phyloP scores from a whole-genome alignment of 495 filamentous ascomycete genomes.

The Penicillium paradoxum region DNA sequence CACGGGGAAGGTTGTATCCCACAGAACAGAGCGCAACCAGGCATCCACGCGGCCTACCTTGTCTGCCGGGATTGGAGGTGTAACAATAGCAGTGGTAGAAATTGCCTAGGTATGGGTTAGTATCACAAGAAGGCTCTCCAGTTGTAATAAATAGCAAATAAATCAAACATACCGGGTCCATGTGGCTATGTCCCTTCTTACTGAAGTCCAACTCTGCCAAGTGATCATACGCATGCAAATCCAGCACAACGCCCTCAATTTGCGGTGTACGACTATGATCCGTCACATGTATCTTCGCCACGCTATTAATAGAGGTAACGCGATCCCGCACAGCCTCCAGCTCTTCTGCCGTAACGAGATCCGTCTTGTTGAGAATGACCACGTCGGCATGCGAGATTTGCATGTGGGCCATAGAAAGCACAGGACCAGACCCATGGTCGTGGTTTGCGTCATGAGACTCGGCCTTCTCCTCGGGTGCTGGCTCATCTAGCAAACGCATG shows the following conservation, averaged over 20 bases:
- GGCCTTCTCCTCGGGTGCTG: slow-evolving; percentile 51
- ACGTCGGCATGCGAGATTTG: slow-evolving; percentile 98
- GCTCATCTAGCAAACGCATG: slow-evolving; percentile 70
- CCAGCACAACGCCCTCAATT: slow-evolving; percentile 79
- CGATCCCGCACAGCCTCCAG: slow-evolving; percentile 60
- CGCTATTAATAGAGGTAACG: slow-evolving; percentile 78
- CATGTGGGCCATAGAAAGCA: slow-evolving; percentile 85
- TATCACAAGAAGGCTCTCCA: background rate
- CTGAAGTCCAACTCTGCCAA: slow-evolving; percentile 62
- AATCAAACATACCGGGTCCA: slow-evolving; percentile 65
- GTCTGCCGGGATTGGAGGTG: slow-evolving; percentile 49
- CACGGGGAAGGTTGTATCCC: slow-evolving; percentile 66
- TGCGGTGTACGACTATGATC: slow-evolving; percentile 71
- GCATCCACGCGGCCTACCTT: slow-evolving; percentile 61
- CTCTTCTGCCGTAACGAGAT: slow-evolving; percentile 69
- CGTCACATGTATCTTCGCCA: slow-evolving; percentile 80
- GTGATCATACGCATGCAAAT: slow-evolving; percentile 88
- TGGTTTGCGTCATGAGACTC: slow-evolving; percentile 42
- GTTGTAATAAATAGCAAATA: background rate
- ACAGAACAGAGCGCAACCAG: slow-evolving; percentile 81
- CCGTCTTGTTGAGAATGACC: slow-evolving; percentile 89
- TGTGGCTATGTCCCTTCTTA: slow-evolving; percentile 66
- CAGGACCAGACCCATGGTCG: slow-evolving; percentile 51
- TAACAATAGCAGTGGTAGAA: slow-evolving; percentile 68
- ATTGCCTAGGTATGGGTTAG: slow-evolving; percentile 56